A percentile compares a stretch with the other conserved stretches of the same genome.
Conservation (phyloP, 495 filamentous ascomycete genomes). For the Penicillium tannophilum region DNA sequence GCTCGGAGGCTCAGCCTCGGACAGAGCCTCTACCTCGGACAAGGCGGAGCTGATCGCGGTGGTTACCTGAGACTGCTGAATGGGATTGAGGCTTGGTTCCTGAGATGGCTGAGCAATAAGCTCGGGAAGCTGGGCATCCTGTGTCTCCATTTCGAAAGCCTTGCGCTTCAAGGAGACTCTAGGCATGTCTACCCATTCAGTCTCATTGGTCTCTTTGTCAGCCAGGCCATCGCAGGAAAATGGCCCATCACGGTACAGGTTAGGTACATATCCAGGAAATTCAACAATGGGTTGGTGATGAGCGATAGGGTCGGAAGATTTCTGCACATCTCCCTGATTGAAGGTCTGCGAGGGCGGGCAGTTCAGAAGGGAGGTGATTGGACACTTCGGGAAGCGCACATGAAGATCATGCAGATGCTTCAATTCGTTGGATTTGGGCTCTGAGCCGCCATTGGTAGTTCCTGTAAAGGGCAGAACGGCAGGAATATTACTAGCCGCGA, state of each 20-base stretch:
- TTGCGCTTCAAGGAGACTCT: conserved; percentile 35
- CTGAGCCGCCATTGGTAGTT: background rate
- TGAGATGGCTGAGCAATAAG: conserved; percentile 19
- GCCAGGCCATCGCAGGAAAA: conserved; percentile 8
- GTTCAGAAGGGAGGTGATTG: conserved; percentile 10
- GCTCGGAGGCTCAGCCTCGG: conserved; percentile 25
- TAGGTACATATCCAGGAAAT: background rate
- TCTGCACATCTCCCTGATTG: background rate
- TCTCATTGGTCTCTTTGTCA: background rate
- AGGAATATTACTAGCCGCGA: background rate
- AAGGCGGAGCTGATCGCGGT: conserved; percentile 25
- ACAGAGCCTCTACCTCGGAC: conserved; percentile 26
- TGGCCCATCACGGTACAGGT: conserved; percentile 18
- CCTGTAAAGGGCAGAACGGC: background rate
- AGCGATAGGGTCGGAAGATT: background rate
- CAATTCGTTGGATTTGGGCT: background rate
- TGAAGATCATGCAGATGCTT: conserved; percentile 10
- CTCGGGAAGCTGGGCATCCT: conserved; percentile 15
- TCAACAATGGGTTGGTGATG: background rate
- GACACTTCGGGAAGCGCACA: conserved; percentile 12
- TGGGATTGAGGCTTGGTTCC: conserved; percentile 29
- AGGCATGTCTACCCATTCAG: background rate
- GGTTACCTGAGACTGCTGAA: conserved; percentile 15
- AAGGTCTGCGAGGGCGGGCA: background rate
- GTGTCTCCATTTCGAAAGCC: conserved; percentile 30